Conservation (phyloP, 2,329 filamentous ascomycete genomes). For the Clonostachys rosea region DNA sequence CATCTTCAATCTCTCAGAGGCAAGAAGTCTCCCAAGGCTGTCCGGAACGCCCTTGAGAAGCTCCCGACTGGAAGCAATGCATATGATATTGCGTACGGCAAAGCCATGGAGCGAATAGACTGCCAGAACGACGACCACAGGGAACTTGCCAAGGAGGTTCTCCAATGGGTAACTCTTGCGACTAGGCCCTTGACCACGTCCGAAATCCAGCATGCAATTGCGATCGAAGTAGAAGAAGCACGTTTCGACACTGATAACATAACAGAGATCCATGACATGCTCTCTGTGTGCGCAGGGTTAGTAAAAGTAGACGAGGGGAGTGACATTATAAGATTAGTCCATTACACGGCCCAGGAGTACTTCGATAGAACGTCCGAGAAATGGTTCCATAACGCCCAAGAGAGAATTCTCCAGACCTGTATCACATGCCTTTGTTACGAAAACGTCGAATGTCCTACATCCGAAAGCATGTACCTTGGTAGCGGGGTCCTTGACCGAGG, state of each 20-base stretch:
- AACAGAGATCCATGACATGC: slow-evolving; percentile 19
- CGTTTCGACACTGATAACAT: slow-evolving; percentile 27
- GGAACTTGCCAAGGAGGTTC: slow-evolving; percentile 27
- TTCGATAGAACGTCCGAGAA: slow-evolving; percentile 18
- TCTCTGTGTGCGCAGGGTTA: slow-evolving; percentile 33
- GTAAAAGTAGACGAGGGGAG: slow-evolving; percentile 32
- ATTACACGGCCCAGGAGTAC: slow-evolving; percentile 41
- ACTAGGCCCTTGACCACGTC: slow-evolving; percentile 19
- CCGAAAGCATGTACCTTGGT: not conserved
- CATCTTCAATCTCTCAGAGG: slow-evolving; percentile 10
- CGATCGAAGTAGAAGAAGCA: slow-evolving; percentile 16
- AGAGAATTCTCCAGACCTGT: slow-evolving; percentile 19
- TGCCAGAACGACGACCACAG: slow-evolving; percentile 20
- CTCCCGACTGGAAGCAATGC: slow-evolving; percentile 19
- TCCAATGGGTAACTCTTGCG: slow-evolving; percentile 34
- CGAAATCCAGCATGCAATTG: slow-evolving; percentile 38
- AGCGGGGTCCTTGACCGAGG: not conserved
- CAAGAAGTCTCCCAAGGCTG: slow-evolving; percentile 17
- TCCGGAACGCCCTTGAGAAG: slow-evolving; percentile 20
- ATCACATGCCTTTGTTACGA: slow-evolving; percentile 27
- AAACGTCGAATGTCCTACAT: slow-evolving; percentile 7
- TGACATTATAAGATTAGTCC: slow-evolving; percentile 30
- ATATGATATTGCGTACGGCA: slow-evolving; percentile 30
- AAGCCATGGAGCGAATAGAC: slow-evolving; percentile 34
- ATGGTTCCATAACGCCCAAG: slow-evolving; percentile 19